A percentile compares a stretch with the other conserved stretches of the same genome.
Conservation (phyloP, 352 stramenopile genomes). For the Pythium phragmiticola region DNA sequence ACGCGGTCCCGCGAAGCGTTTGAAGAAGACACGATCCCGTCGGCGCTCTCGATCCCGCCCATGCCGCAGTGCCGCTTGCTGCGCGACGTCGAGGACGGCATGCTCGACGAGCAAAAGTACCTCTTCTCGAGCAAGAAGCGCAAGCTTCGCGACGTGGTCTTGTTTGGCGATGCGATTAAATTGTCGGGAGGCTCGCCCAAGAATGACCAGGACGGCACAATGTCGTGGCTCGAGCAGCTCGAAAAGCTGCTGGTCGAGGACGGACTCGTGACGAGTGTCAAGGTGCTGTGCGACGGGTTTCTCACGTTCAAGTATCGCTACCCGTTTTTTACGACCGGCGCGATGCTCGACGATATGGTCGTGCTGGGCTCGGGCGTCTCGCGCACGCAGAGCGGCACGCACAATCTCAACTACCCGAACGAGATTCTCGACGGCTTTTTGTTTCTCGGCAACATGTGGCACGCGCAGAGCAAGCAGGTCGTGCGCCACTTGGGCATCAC, state of each 20-base stretch:
- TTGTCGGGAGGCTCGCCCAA: slow-evolving; percentile 25
- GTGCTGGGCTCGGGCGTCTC: slow-evolving; percentile 41
- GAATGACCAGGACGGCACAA: slow-evolving; percentile 8
- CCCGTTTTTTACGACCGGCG: slow-evolving; percentile 80
- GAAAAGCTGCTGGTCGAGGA: slow-evolving; percentile 72
- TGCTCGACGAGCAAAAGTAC: slow-evolving; percentile 68
- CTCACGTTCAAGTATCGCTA: slow-evolving; percentile 84
- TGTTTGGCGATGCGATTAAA: slow-evolving; percentile 74
- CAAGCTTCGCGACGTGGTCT: slow-evolving; percentile 76
- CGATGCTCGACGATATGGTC: slow-evolving; percentile 58
- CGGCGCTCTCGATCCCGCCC: slow-evolving; percentile 69
- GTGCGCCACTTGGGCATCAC: slow-evolving; percentile 80
- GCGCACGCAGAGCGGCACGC: slow-evolving; percentile 78
- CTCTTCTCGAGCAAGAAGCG: slow-evolving; percentile 71
- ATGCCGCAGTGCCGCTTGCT: slow-evolving; percentile 41
- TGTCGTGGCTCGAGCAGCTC: slow-evolving; percentile 58
- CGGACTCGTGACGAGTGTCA: slow-evolving; percentile 72
- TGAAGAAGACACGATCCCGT: slow-evolving; percentile 75
- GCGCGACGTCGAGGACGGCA: slow-evolving; percentile 47
- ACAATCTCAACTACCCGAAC: slow-evolving; percentile 89
- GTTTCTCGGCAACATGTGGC: slow-evolving; percentile 89
- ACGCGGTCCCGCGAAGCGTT: slow-evolving; percentile 48
- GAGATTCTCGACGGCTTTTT: slow-evolving; percentile 86
- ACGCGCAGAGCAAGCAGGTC: slow-evolving; percentile 76
- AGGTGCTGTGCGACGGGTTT: slow-evolving; percentile 76